These are phyloP conservation scores for Lagenaria siceraria DNA, from an alignment of 306 rosid genomes.

Conservation along the genomic window DNA sequence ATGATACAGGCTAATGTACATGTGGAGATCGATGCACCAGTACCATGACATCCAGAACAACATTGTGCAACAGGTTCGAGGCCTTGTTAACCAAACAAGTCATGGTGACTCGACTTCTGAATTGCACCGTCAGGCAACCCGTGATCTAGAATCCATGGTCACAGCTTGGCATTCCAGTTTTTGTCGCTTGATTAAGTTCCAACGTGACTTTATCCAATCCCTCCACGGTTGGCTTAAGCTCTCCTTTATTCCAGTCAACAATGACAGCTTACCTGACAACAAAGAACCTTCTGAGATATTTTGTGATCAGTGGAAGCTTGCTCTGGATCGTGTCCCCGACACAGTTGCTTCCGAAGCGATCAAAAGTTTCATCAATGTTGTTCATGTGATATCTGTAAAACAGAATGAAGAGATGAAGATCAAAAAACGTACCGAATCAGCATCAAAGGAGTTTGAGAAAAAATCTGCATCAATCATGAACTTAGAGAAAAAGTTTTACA, in stretches of 20 bases:
- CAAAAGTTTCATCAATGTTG: slow-evolving; percentile 82
- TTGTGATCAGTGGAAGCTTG: slow-evolving; percentile 93
- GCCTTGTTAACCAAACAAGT: slow-evolving; percentile 59
- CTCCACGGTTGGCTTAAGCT: slow-evolving; percentile 89
- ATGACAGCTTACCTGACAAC: slow-evolving; percentile 31
- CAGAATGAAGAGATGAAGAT: slow-evolving; percentile 82
- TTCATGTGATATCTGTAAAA: slow-evolving; percentile 60
- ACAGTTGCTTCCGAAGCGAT: slow-evolving; percentile 94
- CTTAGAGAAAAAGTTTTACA: slow-evolving; percentile 81
- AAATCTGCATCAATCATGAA: slow-evolving; percentile 68
- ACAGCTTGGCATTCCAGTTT: slow-evolving; percentile 90
- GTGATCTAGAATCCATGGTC: slow-evolving; percentile 84
- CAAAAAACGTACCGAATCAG: slow-evolving; percentile 58
- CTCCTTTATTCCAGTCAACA: slow-evolving; percentile 54
- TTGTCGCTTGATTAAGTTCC: slow-evolving; percentile 72
- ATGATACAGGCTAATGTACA: slow-evolving; percentile 80
- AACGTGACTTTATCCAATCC: slow-evolving; percentile 62
- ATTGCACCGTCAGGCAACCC: slow-evolving; percentile 87
- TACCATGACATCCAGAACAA: slow-evolving; percentile 78
- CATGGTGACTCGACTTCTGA: slow-evolving; percentile 77
- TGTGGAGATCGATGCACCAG: slow-evolving; percentile 95
- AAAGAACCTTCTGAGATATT: slow-evolving; percentile 55
- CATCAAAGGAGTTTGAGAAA: slow-evolving; percentile 82
- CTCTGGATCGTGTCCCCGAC: slow-evolving; percentile 94
- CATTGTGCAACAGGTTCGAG: slow-evolving; percentile 93